A percentile compares a stretch with the other conserved stretches of the same genome.
Conservation (phyloP, 208 protist genomes). For the Leishmania tarentolae region DNA sequence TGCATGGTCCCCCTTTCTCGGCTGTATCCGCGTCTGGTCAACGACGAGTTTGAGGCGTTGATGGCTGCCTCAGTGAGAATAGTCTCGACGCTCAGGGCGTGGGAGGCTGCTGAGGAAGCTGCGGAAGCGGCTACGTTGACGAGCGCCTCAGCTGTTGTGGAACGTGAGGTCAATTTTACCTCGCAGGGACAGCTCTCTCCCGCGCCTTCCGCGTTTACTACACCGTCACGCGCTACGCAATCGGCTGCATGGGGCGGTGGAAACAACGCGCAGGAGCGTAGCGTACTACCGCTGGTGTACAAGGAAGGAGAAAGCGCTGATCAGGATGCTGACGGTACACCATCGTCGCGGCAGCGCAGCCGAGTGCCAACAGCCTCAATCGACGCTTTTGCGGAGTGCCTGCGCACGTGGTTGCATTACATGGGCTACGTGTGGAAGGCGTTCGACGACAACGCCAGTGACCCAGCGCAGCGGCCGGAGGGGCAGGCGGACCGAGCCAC, state of each 20-base stretch:
- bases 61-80: conserved; percentile 43
- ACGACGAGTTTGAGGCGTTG: conserved; percentile 50
- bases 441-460: conserved; percentile 77
- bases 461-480: conserved; percentile 52
- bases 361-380: conserved; percentile 1
- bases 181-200: conserved; percentile 1
- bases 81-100: conserved; percentile 27
- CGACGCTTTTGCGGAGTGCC: conserved; percentile 61
- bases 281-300: not conserved
- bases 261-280: not conserved
- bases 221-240: not conserved
- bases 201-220: not conserved
- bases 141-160: not conserved
- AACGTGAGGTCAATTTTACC: not conserved
- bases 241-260: not conserved
- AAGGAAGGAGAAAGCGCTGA: not conserved
- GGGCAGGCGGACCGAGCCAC: conserved; percentile 45
- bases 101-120: conserved; percentile 26
- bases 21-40: conserved; percentile 61
- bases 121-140: conserved; percentile 5
- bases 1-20: conserved; percentile 75
- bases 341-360: not conserved
- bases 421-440: conserved; percentile 84
- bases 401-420: conserved; percentile 80
- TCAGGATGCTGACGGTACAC: not conserved